Conservation (phyloP, 129 eudicot species). For the Rutidosis leptorrhynchoides region DNA sequence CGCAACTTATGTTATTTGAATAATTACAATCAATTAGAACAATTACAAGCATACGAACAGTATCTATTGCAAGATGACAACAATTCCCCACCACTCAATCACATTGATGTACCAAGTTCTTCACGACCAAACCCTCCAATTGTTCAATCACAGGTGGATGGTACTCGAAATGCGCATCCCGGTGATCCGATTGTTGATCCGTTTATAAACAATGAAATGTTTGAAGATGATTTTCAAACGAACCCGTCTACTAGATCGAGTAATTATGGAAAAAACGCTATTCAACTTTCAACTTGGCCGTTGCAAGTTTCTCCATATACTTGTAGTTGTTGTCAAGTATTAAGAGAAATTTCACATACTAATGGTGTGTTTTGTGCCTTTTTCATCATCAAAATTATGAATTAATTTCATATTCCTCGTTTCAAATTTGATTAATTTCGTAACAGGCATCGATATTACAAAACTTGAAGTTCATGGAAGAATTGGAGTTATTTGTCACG, state of each 20-base stretch:
- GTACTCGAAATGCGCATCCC: background rate
- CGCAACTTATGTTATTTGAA: no score
- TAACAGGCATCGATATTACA: conserved; percentile 7
- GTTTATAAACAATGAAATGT: background rate
- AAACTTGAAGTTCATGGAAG: conserved; percentile 77
- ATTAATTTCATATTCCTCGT: background rate
- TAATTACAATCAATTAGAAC: background rate
- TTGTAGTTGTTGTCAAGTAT: conserved; percentile 57
- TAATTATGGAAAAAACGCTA: conserved; percentile 37
- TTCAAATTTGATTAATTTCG: background rate
- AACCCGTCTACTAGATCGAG: conserved; percentile 21
- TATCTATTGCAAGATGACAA: conserved; percentile 22
- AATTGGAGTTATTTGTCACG: conserved; percentile 55
- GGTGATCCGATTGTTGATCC: conserved; percentile 15
- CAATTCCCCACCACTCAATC: background rate
- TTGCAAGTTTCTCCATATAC: conserved; percentile 34
- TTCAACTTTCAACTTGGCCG: conserved; percentile 49
- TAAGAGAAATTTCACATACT: conserved; percentile 63
- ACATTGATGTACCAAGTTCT: background rate
- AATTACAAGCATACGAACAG: conserved; percentile 18
- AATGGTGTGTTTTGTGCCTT: conserved; percentile 36
- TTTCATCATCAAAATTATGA: background rate
- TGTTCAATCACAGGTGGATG: background rate
- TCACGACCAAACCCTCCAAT: background rate
- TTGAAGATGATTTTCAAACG: conserved; percentile 3